Conservation (phyloP, 169 alveolate species). For the Plasmodium ovale region DNA sequence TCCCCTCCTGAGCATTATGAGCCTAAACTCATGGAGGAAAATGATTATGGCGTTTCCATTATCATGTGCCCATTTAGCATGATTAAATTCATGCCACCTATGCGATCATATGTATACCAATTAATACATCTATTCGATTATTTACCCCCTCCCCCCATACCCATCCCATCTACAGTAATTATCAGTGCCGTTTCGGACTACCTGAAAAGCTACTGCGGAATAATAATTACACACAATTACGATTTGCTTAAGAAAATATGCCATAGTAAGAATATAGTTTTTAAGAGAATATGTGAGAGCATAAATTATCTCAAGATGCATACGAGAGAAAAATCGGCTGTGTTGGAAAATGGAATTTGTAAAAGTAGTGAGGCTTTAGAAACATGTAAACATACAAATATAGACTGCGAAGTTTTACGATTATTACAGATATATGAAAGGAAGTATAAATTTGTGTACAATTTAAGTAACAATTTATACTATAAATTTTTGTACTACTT, state of each 20-base stretch:
- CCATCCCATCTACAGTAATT: conserved; percentile 15
- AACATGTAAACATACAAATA: conserved; percentile 65
- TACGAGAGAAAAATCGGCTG: neutral
- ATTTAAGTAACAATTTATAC: conserved; percentile 51
- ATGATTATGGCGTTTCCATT: neutral
- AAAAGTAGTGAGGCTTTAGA: conserved; percentile 75
- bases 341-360: conserved; percentile 61
- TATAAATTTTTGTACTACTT: conserved; percentile 55
- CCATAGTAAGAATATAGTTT: conserved; percentile 55
- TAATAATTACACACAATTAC: conserved; percentile 72
- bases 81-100: neutral
- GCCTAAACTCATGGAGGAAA: no score
- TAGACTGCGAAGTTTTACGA: conserved; percentile 7
- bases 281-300: conserved; percentile 52
- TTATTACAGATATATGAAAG: conserved; percentile 52
- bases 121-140: neutral
- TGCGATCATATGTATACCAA: neutral
- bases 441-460: conserved; percentile 54
- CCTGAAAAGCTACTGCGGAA: conserved; percentile 68
- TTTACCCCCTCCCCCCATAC: neutral
- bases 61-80: neutral
- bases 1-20: no score
- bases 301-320: conserved; percentile 33
- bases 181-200: conserved; percentile 73
- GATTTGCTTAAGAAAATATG: conserved; percentile 63